Conservation (phyloP, 2,329 filamentous ascomycete species). For the Xylaria polymorpha region DNA sequence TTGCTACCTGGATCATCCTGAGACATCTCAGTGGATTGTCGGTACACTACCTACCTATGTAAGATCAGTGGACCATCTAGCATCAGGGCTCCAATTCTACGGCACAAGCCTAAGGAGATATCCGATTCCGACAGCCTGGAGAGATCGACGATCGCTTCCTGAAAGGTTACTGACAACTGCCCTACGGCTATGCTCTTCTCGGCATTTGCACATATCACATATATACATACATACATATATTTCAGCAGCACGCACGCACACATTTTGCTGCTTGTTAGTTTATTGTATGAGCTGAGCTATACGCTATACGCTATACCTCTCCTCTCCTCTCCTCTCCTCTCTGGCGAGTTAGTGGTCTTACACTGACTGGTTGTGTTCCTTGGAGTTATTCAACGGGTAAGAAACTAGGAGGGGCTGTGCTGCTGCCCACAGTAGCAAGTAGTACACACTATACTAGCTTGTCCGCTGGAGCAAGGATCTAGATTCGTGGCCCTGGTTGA, state of each 20-base stretch:
- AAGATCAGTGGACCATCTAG: slow-evolving; percentile 20
- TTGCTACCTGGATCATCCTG: slow-evolving; percentile 10
- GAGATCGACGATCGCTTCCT: slow-evolving; percentile 39
- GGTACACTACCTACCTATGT: slow-evolving; percentile 3
- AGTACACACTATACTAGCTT: slow-evolving; percentile 11
- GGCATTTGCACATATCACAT: slow-evolving; percentile 20
- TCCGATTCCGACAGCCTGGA: slow-evolving; percentile 40
- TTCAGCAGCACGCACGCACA: neutral
- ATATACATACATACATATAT: no score
- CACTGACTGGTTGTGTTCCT: neutral
- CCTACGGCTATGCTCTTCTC: slow-evolving; percentile 22
- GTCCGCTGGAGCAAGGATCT: slow-evolving; percentile 25
- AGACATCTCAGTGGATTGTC: slow-evolving; percentile 12
- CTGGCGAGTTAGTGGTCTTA: neutral
- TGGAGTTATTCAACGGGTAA: slow-evolving; percentile 3
- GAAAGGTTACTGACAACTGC: slow-evolving; percentile 19
- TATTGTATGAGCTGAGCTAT: neutral
- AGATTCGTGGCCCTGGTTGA: slow-evolving; percentile 27
- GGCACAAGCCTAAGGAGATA: slow-evolving; percentile 33
- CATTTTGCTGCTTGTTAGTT: neutral
- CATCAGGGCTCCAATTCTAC: slow-evolving; percentile 22
- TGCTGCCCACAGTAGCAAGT: neutral
- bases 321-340: neutral
- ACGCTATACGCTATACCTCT: no score
- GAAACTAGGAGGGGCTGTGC: neutral